Base-by-base conservation (phyloP, 2,329 filamentous ascomycete species). In the Botrytis pseudocinerea region DNA sequence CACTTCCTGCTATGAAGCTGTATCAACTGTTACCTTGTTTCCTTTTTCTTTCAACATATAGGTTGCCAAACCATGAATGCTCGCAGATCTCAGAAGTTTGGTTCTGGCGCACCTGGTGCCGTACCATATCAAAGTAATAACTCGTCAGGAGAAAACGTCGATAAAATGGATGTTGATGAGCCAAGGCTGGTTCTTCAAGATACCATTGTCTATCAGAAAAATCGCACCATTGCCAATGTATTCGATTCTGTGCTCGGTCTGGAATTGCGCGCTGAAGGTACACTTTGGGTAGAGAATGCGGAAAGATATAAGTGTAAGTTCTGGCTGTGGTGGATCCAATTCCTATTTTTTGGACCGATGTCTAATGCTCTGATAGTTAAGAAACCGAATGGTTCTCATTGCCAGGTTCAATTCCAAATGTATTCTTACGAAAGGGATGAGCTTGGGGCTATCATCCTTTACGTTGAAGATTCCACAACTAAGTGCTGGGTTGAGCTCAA, bases 391-490 rank as follows among this genome's bases (percentile, higher is more conserved):
- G 62, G 70, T 35, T 59, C 70, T 38, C 38, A 68, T 28, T 72
- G 70, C 18, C 48, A 46, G 28, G 51, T 72, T 38, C n/a, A 42
- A 57, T 72, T 72, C 20, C 51, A 72, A 46, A 46, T 38, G 14
- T 72, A 38, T 28, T 66, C 70, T n/a, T 72, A 72, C 12, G 70
- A 72, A 54, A 54, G 70, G 14, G 64, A 72, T 61, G 70, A 54
- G 14, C 61, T 72, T 59, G 48, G 62, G 6, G 70, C 70, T 18
- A 72, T 72, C 46, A 54, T 66, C 28, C 42, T 72, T 9, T 72
- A 66, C 22, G 70, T 72, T 68, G 32, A 68, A 40, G 70, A 72
- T 46, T 46, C 40, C 32, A 25, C 42, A 59, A 72, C 70, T 9
- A 57, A 72, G 12, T 68, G 25, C 16, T 68, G 62, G 62, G 25